Evolutionary conservation across 2,329 filamentous ascomycete species (phyloP).

Genomic region (Tolypocladium paradoxum): DNA sequence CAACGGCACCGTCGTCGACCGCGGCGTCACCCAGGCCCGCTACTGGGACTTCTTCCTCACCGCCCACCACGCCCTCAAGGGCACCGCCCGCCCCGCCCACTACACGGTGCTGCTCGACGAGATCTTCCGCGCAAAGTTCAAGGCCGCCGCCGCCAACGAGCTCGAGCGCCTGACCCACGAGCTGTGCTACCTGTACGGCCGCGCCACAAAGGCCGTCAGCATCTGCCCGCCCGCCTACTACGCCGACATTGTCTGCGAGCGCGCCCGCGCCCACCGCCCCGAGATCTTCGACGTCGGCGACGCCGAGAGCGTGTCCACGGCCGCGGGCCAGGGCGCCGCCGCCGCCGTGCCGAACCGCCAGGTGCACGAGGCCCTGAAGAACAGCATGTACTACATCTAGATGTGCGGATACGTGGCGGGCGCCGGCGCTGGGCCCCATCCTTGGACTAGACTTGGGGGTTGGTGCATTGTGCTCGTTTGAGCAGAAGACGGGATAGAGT

Average conservation of each 20-base stretch:
- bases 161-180: slow-evolving; percentile 67
- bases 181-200: slow-evolving; percentile 73
- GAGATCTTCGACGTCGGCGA: slow-evolving; percentile 43
- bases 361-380: slow-evolving; percentile 30
- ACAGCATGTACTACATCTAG: slow-evolving; percentile 49
- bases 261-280: slow-evolving; percentile 61
- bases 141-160: slow-evolving; percentile 46
- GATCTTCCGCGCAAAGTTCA: slow-evolving; percentile 41
- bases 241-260: slow-evolving; percentile 73
- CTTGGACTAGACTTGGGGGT: too few species aligned
- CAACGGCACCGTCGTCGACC: slow-evolving; percentile 76
- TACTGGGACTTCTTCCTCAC: slow-evolving; percentile 82
- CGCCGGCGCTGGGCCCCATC: too few species aligned
- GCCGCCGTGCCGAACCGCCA: slow-evolving; percentile 8
- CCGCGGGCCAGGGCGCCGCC: slow-evolving; percentile 2
- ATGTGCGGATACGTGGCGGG: too few species aligned
- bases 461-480: not conserved
- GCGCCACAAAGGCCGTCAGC: slow-evolving; percentile 80
- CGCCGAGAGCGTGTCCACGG: slow-evolving; percentile 13
- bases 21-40: slow-evolving; percentile 63
- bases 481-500: not conserved
- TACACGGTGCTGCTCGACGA: slow-evolving; percentile 69
- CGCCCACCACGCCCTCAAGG: slow-evolving; percentile 69
- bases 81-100: slow-evolving; percentile 74
- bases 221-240: slow-evolving; percentile 87